Evolutionary conservation across 768 basidiomycete species (phyloP).

Genomic region (Fomitopsis serialis): DNA sequence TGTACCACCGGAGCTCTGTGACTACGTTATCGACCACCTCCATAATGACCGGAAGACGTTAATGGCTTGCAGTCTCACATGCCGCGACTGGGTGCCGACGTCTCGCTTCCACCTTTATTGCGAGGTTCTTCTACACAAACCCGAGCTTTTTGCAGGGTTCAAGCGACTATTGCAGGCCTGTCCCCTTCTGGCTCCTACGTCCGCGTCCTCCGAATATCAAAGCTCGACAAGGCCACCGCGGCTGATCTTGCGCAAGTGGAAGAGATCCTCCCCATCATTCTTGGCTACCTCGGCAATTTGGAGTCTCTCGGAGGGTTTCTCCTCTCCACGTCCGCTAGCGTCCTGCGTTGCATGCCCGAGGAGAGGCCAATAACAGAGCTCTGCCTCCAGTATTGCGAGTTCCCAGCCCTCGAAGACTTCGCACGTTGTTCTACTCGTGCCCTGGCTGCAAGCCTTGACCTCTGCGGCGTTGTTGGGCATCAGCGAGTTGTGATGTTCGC

Average conservation of each 20-base stretch:
- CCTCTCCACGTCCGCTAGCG: conserved; percentile 6
- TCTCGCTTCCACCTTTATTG: conserved; percentile 24
- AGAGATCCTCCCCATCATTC: conserved; percentile 3
- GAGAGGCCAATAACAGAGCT: conserved; percentile 11
- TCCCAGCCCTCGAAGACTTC: conserved; percentile 19
- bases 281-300: conserved; percentile 9
- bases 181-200: conserved; percentile 17
- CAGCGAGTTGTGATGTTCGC: background rate
- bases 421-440: conserved; percentile 19
- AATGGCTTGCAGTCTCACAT: conserved; percentile 18
- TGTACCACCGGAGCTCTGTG: conserved; percentile 31
- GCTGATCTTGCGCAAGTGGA: background rate
- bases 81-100: conserved; percentile 23
- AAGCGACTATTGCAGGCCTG: conserved; percentile 11
- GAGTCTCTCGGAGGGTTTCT: conserved; percentile 5
- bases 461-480: conserved; percentile 19
- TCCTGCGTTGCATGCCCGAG: conserved; percentile 1
- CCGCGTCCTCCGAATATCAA: conserved; percentile 14
- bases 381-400: conserved; percentile 19
- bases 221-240: background rate
- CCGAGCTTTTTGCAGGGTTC: conserved; percentile 7
- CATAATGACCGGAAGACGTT: conserved; percentile 22
- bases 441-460: conserved; percentile 14
- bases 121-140: conserved; percentile 13
- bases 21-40: conserved; percentile 29